These are phyloP conservation scores for Daldinia grandis DNA, from an alignment of 495 filamentous ascomycete species.

Conservation along the genomic window DNA sequence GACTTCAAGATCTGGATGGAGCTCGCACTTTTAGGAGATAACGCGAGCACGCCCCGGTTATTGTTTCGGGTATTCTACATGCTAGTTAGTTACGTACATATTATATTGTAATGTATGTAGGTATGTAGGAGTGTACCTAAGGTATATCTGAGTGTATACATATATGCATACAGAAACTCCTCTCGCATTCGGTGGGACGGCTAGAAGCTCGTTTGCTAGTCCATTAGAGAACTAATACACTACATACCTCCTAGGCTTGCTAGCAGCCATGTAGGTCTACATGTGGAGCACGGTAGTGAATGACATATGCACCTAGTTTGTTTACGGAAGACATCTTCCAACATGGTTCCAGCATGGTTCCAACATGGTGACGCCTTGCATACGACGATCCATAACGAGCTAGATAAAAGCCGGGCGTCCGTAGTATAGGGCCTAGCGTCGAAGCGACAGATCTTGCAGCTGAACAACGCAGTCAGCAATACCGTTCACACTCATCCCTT, in stretches of 20 bases:
- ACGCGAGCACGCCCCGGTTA: constrained; percentile 9
- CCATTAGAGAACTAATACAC: background rate
- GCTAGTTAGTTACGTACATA: background rate
- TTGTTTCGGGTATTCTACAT: constrained; percentile 14
- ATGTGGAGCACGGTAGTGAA: constrained; percentile 27
- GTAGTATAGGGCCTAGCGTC: constrained; percentile 31
- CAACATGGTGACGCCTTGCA: constrained; percentile 25
- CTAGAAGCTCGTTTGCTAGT: constrained; percentile 20
- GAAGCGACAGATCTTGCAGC: constrained; percentile 39
- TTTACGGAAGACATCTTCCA: constrained; percentile 22
- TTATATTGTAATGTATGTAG: background rate
- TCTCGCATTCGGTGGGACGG: constrained; percentile 18
- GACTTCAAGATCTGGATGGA: background rate
- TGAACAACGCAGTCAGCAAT: constrained; percentile 32
- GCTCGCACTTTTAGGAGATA: background rate
- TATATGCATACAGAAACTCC: constrained; percentile 6
- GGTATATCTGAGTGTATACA: background rate
- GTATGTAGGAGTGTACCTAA: background rate
- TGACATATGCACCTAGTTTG: constrained; percentile 20
- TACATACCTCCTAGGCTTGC: background rate
- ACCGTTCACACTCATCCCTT: constrained; percentile 26
- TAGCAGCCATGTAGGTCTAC: background rate
- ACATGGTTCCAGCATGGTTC: constrained; percentile 6
- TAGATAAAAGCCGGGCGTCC: background rate
- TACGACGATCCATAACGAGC: constrained; percentile 14